Evolutionary conservation across 768 basidiomycete species (phyloP).

Genomic region (Pisolithus tinctorius): DNA sequence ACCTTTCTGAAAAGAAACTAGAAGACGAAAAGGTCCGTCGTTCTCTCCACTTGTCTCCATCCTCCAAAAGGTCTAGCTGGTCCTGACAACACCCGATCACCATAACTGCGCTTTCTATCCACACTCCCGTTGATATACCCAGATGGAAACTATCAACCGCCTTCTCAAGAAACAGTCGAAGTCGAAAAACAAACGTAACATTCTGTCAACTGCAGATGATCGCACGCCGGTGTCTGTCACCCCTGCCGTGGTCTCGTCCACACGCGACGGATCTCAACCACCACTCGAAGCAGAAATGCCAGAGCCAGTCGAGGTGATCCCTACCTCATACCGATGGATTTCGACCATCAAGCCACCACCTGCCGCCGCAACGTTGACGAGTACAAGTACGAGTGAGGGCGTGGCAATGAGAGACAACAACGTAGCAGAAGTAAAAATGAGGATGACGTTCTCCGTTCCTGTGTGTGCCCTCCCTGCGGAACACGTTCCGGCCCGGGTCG

Average conservation of each 20-base stretch:
- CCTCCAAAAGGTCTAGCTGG: background rate
- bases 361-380: background rate
- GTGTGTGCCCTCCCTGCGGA: constrained; percentile 16
- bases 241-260: constrained; percentile 22
- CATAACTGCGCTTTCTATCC: background rate
- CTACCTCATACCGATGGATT: constrained; percentile 70
- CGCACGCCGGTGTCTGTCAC: constrained; percentile 28
- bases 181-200: constrained; percentile 54
- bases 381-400: constrained; percentile 3
- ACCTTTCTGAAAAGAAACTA: constrained; percentile 74
- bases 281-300: constrained; percentile 34
- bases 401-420: constrained; percentile 6
- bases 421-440: constrained; percentile 24
- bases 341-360: constrained; percentile 40
- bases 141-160: constrained; percentile 87
- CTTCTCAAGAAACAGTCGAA: constrained; percentile 81
- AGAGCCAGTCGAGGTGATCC: constrained; percentile 32
- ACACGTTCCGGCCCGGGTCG: constrained; percentile 9
- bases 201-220: constrained; percentile 41
- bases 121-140: background rate
- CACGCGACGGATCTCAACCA: constrained; percentile 23
- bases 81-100: background rate
- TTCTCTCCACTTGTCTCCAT: background rate
- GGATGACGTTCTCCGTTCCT: constrained; percentile 52
- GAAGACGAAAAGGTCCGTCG: constrained; percentile 72